Evolutionary conservation across 345 rosid species (phyloP).

Genomic region (Mangifera indica): DNA sequence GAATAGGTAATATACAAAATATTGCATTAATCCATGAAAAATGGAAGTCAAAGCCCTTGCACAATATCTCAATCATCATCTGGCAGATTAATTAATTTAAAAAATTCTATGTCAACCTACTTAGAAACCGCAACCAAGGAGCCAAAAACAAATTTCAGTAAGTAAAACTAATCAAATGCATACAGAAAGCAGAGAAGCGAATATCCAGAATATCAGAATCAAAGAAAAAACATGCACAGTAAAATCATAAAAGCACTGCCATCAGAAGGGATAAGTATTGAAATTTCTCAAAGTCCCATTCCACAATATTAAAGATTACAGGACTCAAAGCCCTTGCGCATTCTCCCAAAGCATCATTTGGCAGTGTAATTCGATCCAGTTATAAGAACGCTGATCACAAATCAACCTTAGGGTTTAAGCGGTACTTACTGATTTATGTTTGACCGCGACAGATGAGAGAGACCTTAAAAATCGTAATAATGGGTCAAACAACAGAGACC

Average conservation of each 20-base stretch:
- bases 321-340: slow-evolving; percentile 44
- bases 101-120: neutral
- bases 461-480: neutral
- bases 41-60: slow-evolving; percentile 32
- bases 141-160: neutral
- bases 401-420: neutral
- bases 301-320: neutral
- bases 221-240: neutral
- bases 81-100: slow-evolving; percentile 5
- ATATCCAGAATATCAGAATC: neutral
- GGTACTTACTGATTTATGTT: neutral
- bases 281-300: slow-evolving; percentile 23
- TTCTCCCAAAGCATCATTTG: slow-evolving; percentile 28
- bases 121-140: neutral
- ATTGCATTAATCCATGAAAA: slow-evolving; percentile 22
- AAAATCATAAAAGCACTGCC: slow-evolving; percentile 3
- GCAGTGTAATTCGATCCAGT: slow-evolving; percentile 1
- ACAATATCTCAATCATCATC: slow-evolving; percentile 29
- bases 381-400: neutral
- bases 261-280: slow-evolving; percentile 16
- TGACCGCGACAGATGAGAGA: neutral
- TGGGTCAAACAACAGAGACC: neutral
- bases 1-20: neutral
- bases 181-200: neutral
- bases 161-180: neutral